These are phyloP conservation scores for Paramyrothecium roridum DNA, from an alignment of 2,329 filamentous ascomycete genomes.

Conservation along the genomic window DNA sequence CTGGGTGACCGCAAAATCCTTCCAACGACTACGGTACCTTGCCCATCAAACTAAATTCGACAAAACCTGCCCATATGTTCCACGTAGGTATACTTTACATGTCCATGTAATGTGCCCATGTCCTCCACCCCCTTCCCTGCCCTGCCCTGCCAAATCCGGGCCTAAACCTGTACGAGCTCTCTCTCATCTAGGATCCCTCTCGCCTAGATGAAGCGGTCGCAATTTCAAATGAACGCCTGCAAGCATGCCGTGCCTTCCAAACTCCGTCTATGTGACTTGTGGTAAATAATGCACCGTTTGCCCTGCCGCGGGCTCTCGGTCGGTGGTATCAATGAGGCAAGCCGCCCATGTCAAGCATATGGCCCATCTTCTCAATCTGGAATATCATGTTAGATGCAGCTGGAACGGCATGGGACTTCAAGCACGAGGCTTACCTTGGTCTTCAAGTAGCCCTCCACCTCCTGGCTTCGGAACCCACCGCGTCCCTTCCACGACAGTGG, in stretches of 20 bases:
- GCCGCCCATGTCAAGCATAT: conserved; percentile 61
- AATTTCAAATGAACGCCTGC: neutral
- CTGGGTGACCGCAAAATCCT: no score
- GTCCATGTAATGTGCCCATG: neutral
- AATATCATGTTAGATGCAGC: no score
- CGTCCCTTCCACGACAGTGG: conserved; percentile 88
- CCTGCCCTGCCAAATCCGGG: neutral
- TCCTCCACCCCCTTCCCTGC: neutral
- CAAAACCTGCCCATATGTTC: neutral
- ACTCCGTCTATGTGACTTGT: conserved; percentile 8
- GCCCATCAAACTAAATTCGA: no score
- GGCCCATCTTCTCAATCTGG: conserved; percentile 85
- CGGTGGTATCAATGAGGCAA: neutral
- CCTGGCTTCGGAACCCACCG: conserved; percentile 78
- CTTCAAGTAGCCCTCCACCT: conserved; percentile 90
- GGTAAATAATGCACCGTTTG: conserved; percentile 2
- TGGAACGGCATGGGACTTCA: no score
- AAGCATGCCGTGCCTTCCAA: conserved; percentile 1
- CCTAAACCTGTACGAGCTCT: no score
- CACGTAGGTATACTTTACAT: neutral
- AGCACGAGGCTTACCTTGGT: conserved; percentile 69
- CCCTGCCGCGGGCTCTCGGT: neutral
- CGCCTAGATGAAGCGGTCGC: neutral
- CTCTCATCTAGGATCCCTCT: neutral
- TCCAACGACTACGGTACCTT: no score